Base-by-base conservation (phyloP, 169 alveolate genomes). In the Cryptosporidium xiaoi region DNA sequence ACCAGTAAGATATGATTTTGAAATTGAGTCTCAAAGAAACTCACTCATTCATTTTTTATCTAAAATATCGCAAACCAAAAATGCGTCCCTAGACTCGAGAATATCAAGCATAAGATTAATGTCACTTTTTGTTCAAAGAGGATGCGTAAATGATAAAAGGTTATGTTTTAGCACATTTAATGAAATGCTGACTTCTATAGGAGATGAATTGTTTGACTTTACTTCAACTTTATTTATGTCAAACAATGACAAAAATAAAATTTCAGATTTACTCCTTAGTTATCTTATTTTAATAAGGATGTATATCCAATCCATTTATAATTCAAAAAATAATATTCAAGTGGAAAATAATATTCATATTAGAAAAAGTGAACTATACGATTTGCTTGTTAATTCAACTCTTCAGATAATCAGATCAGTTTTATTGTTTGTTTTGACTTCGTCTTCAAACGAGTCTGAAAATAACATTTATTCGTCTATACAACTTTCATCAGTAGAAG, bases 171-270 rank as follows among this genome's bases (percentile, higher is more conserved):
- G 33, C 24, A 24, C 71, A 0, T 31, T 77, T 4, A 62, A 27
- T 20, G 64, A 58, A 44, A 36, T 77, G 71, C 7, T 62, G 13
- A 29, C 12, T 3, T 7, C 24, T 44, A 8, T 77, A 20, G 69
- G 77, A 40, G 87, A 77, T 15, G 87, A 77, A 60, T 24, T 77
- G 18, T 77, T 62, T 36, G 77, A 77, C 13, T 77, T 44, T 36
- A 34, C 87, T 3, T 60, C 71, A 15, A 66, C 40, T 46, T 33
- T 62, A 27, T 15, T 34, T 6, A 62, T 62, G n/a, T n/a, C 6
- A n/a, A 46, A 51, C 18, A 51, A 53, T 48, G 33, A 36, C 2
- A 69, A 68, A n/a, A 33, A 31, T 24, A n/a, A 27, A 12, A 51
- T n/a, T 51, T 53, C 66, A 3, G 44, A 69, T 51, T 53, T 69